phyloP scores from a whole-genome alignment of 1,284 basidiomycete species.

The Trichosporon sp. region DNA sequence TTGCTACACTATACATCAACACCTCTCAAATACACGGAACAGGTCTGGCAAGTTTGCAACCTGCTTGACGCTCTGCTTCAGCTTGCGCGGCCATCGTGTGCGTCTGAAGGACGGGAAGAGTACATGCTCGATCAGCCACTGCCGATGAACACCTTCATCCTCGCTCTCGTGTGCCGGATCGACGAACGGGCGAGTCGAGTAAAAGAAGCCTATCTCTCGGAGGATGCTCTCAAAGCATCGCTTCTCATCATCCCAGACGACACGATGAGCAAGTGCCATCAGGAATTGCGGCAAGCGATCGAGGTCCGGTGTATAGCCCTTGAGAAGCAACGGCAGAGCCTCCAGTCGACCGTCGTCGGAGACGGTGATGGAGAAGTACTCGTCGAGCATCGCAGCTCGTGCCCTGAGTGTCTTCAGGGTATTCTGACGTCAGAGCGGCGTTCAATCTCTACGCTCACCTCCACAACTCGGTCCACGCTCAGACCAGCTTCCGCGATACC shows the following conservation, averaged over 20 bases:
- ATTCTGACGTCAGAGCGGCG: slow-evolving; percentile 9
- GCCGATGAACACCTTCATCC: slow-evolving; percentile 50
- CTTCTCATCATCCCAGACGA: slow-evolving; percentile 78
- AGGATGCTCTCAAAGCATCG: slow-evolving; percentile 81
- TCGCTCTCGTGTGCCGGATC: slow-evolving; percentile 13
- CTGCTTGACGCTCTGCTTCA: slow-evolving; percentile 52
- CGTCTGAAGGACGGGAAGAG: slow-evolving; percentile 75
- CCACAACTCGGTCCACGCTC: slow-evolving; percentile 55
- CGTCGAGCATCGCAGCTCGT: slow-evolving; percentile 77
- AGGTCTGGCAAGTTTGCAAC: slow-evolving; percentile 80
- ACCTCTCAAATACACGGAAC: slow-evolving; percentile 85
- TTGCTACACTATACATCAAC: slow-evolving; percentile 48
- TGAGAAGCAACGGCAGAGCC: slow-evolving; percentile 72
- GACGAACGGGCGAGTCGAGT: slow-evolving; percentile 58
- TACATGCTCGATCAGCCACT: slow-evolving; percentile 81
- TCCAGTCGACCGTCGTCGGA: slow-evolving; percentile 61
- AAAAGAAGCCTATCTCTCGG: slow-evolving; percentile 85
- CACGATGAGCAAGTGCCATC: slow-evolving; percentile 78
- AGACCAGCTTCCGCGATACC: slow-evolving; percentile 42
- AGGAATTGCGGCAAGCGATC: slow-evolving; percentile 78
- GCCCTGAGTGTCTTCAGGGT: slow-evolving; percentile 36
- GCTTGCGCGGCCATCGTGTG: slow-evolving; percentile 41
- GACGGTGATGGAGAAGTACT: slow-evolving; percentile 82
- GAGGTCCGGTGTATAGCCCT: slow-evolving; percentile 77
- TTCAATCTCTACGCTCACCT: slow-evolving; percentile 53